phyloP scores from a whole-genome alignment of 2,329 filamentous ascomycete genomes.

The Phyllosticta citriasiana region DNA sequence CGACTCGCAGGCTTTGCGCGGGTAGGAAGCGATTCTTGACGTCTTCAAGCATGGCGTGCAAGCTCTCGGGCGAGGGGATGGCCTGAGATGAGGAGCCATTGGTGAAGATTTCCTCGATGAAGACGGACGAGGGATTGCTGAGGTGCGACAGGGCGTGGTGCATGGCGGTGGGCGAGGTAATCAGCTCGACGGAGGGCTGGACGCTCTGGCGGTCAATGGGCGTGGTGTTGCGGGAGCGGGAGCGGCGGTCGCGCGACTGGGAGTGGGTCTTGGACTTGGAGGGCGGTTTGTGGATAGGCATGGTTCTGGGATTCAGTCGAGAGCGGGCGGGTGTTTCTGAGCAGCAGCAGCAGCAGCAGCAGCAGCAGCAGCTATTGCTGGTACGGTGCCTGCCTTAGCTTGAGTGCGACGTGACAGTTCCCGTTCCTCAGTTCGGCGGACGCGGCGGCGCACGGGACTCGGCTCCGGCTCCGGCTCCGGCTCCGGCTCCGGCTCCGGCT shows the following conservation, averaged over 20 bases:
- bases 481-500: too few species aligned
- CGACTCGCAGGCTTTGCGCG: constrained; percentile 42
- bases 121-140: constrained; percentile 47
- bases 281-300: background rate
- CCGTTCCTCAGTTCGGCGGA: too few species aligned
- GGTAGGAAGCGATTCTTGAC: constrained; percentile 47
- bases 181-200: constrained; percentile 35
- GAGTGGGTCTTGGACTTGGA: constrained; percentile 7
- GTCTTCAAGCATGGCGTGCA: constrained; percentile 55
- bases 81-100: constrained; percentile 43
- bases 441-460: too few species aligned
- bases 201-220: constrained; percentile 47
- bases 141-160: constrained; percentile 47
- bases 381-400: background rate
- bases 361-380: background rate
- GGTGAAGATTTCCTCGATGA: constrained; percentile 62
- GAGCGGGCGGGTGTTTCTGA: background rate
- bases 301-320: background rate
- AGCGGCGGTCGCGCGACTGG: constrained; percentile 40
- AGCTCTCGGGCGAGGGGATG: constrained; percentile 49
- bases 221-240: constrained; percentile 68
- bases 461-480: too few species aligned
- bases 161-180: constrained; percentile 48
- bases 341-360: background rate
- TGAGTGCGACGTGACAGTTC: background rate